Evolutionary conservation across 306 rosid species (phyloP).

Genomic region (Trifolium subterraneum): DNA sequence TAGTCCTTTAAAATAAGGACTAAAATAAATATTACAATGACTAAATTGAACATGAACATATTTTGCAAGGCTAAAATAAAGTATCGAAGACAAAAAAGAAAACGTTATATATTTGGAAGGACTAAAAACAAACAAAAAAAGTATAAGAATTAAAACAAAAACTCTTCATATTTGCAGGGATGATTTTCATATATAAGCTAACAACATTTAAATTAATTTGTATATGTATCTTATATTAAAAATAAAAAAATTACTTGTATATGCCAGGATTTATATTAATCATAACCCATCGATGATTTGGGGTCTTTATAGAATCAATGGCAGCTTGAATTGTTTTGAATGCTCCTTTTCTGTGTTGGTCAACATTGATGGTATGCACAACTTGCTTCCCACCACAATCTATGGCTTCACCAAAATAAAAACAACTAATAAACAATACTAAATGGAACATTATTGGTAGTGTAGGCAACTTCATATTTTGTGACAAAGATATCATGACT

Average conservation of each 20-base stretch:
- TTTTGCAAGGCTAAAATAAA: too few relatives aligned
- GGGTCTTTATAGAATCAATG: slow-evolving; percentile 45
- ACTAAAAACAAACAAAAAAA: too few relatives aligned
- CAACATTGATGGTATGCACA: slow-evolving; percentile 37
- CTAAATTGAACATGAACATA: too few relatives aligned
- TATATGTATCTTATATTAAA: neutral
- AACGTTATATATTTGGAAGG: too few relatives aligned
- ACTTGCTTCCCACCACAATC: slow-evolving; percentile 25
- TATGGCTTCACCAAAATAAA: neutral
- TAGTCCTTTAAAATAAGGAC: too few relatives aligned
- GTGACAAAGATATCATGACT: neutral
- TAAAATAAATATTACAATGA: too few relatives aligned
- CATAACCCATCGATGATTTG: slow-evolving; percentile 40
- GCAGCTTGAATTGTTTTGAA: slow-evolving; percentile 55
- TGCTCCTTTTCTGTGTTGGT: slow-evolving; percentile 34
- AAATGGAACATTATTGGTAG: slow-evolving; percentile 3
- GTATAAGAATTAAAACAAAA: too few relatives aligned
- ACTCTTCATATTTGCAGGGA: too few relatives aligned
- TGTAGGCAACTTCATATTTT: neutral
- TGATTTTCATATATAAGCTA: neutral
- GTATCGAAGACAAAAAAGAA: too few relatives aligned
- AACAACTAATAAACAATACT: neutral
- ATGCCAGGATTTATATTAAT: slow-evolving; percentile 41
- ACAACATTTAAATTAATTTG: slow-evolving; percentile 20
- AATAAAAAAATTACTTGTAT: slow-evolving; percentile 6